Base-by-base conservation (phyloP, 768 basidiomycete species). In the Boletus eberwhitei region DNA sequence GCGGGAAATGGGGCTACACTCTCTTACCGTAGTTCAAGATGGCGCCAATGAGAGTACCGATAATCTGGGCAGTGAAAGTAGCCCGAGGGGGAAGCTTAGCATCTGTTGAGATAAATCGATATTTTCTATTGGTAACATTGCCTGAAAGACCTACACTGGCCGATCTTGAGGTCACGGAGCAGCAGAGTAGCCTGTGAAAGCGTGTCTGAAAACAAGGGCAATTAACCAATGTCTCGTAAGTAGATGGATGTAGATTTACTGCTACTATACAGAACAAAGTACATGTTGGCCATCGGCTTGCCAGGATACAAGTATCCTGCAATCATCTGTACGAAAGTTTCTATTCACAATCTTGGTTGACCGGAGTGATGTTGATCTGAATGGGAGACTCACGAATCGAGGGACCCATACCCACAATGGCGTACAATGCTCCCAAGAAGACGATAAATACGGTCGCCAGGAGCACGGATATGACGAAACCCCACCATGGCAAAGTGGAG, bases 81-180 rank as follows among this genome's bases (percentile, higher is more conserved):
- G 79, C 78, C 9, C 84, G 81, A 42, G 85, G 85, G 36, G 85
- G 82, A 39, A 87, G 75, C 70, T 86, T 86, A 22, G 77, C 55
- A 50, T 71, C 69, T 70, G 35, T 46, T 1, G 26, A n/a, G 5
- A 47, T 19, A 12, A 1, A 38, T 59, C 8, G 76, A 61, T 78
- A 73, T 63, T 77, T 76, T 34, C 72, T 74, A 64, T 67, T 34
- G 5, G 19, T 3, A 37, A 4, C 14, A 45, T 29, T 16, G 7
- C 21, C 2, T 5, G 3, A 8, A 43, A 46, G 17, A 36, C 53
- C 4, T 54, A 63, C 65, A 67, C 57, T 64, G 69, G 53, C 51
- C 61, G 22, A 66, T 77, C 64, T 85, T 86, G 8, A 85, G 72
- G 60, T 86, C 84, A 22, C 81, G 75, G 42, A 84, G 76, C n/a